Percentiles rank a stretch among this genome's conserved stretches.
Conservation (phyloP, 2,329 filamentous ascomycete species). For the Chaetomium strumarium region DNA sequence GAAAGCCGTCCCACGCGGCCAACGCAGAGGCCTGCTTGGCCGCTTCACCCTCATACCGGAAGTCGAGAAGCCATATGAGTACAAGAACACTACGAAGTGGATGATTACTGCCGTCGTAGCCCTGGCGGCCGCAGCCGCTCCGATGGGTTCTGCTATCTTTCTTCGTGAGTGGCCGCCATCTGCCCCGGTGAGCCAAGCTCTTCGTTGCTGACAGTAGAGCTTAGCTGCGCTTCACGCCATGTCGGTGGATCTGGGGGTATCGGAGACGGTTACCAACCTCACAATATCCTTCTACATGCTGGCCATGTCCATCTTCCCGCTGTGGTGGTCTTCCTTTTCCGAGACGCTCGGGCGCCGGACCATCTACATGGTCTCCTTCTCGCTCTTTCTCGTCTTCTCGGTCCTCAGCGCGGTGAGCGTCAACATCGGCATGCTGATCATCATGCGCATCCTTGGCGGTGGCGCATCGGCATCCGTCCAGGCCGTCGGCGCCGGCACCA, state of each 20-base stretch:
- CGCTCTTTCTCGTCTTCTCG: conserved; percentile 65
- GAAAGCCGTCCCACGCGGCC: conserved; percentile 37
- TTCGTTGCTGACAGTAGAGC: neutral
- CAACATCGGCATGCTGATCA: conserved; percentile 69
- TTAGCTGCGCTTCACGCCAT: conserved; percentile 64
- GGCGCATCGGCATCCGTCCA: conserved; percentile 76
- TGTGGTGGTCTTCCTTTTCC: conserved; percentile 83
- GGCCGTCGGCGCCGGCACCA: conserved; percentile 76
- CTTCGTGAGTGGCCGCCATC: conserved; percentile 53
- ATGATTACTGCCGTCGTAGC: conserved; percentile 73
- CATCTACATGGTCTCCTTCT: conserved; percentile 73
- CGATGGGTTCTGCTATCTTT: conserved; percentile 79
- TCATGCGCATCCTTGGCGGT: conserved; percentile 67
- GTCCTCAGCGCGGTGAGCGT: conserved; percentile 62
- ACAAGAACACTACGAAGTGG: conserved; percentile 74
- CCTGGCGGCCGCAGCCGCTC: conserved; percentile 68
- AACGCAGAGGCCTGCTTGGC: conserved; percentile 66
- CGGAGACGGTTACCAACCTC: conserved; percentile 64
- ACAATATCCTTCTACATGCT: conserved; percentile 78
- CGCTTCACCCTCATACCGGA: conserved; percentile 69
- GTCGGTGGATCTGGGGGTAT: conserved; percentile 53
- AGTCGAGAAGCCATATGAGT: conserved; percentile 69
- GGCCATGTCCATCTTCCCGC: conserved; percentile 73
- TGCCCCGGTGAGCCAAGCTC: neutral
- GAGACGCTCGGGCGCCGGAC: conserved; percentile 66